Evolutionary conservation across 306 rosid species (phyloP), one percentile per base, ranked within the genome.

Genomic region (Glycine tomentella): DNA sequence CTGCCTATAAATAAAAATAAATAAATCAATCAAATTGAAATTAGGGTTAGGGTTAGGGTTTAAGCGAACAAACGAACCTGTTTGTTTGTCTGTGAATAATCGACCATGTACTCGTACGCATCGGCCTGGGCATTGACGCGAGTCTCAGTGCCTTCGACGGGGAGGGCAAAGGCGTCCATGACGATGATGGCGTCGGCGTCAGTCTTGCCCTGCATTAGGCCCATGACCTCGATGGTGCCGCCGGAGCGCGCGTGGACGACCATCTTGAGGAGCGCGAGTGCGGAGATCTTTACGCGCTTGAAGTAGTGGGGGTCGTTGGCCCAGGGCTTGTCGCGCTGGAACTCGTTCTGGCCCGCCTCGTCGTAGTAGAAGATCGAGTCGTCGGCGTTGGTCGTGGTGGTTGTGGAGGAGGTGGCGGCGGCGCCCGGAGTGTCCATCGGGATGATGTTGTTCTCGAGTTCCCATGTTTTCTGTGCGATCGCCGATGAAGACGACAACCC

Each of bases 81-180:
- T 65, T 93, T 96, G 77, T 92, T 93, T 49, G 97, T 93, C 91
- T 93, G 98, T 42, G 94, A 90, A 84, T 93, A 96, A 65, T 96
- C 99, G 50, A 96, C 98, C 97, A 93, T 96, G 70, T 96, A 96
- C 76, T 93, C 99, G 31, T 96, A 92, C 2, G 99, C 99, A 82
- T 93, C 98, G 8, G 97, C 99, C 87, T 93, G 98, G n/a, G 99
- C 99, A 75, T 96, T 96, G 75, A 96, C 99, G 83, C 99, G 90
- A 44, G 99, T 96, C 80, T 96, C 99, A 10, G 99, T 96, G 31
- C 99, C 98, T 81, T 96, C 98, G 7, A 96, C 99, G 1, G 98
- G 99, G 62, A 96, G 70, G 38, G 98, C 98, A 20, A 93, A 96
- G 11, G 99, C 97, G 66, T 96, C 99, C 97, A 93, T 93, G 53